Conservation (phyloP, 805 yeast genomes). For the Monosporozyma unispora region DNA sequence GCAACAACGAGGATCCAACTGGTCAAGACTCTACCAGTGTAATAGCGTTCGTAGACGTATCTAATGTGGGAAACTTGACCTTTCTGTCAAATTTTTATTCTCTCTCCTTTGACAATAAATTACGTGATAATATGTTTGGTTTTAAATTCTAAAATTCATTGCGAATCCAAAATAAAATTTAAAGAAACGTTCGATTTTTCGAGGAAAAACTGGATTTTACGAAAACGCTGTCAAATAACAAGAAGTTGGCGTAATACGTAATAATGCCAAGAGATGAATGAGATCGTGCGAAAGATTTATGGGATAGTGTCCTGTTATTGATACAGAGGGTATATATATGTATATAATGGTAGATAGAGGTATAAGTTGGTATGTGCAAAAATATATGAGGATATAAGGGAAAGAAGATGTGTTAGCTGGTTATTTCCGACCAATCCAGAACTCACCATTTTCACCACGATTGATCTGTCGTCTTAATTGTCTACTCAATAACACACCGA, state of each 20-base stretch:
- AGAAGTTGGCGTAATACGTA: too few relatives aligned
- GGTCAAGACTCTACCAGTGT: background rate
- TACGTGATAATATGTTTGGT: background rate
- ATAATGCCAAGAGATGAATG: background rate
- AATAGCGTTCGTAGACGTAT: background rate
- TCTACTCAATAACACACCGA: constrained; percentile 34
- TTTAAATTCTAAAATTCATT: background rate
- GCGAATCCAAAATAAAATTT: background rate
- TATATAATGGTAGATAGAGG: background rate
- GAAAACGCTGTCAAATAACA: background rate
- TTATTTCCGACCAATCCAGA: constrained; percentile 28
- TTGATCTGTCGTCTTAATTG: constrained; percentile 35
- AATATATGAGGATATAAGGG: too few relatives aligned
- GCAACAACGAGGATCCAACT: background rate
- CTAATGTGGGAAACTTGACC: background rate
- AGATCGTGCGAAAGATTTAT: background rate
- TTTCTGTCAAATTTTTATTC: background rate
- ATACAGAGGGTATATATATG: background rate
- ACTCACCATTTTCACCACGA: constrained; percentile 34
- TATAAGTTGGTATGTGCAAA: background rate
- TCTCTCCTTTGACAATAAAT: background rate
- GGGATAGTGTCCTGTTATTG: background rate
- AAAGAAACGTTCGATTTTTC: background rate
- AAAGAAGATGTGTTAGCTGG: too few relatives aligned
- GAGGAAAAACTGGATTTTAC: background rate